A percentile compares a stretch with the other conserved stretches of the same genome.
These are phyloP conservation scores for Penicillium lagena DNA, from an alignment of 495 filamentous ascomycete species.

Conservation along the genomic window DNA sequence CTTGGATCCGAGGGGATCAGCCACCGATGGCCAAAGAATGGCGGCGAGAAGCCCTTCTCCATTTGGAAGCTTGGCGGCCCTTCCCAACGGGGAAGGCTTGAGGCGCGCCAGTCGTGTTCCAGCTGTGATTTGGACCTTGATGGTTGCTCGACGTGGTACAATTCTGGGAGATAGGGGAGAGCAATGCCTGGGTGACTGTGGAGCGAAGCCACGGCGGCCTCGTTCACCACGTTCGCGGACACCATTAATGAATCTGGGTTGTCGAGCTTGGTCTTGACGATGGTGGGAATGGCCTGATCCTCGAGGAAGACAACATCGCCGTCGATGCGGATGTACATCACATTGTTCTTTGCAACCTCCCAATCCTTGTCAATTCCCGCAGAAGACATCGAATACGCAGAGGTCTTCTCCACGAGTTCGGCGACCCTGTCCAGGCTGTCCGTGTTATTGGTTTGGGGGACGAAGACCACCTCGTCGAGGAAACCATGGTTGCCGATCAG, in stretches of 20 bases:
- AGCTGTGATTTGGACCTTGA: conserved; percentile 7
- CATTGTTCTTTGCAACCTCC: conserved; percentile 13
- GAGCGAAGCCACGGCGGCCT: conserved; percentile 24
- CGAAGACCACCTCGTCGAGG: conserved; percentile 47
- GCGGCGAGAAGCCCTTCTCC: conserved; percentile 16
- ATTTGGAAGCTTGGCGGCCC: conserved; percentile 21
- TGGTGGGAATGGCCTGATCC: conserved; percentile 44
- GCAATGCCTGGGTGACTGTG: conserved; percentile 29
- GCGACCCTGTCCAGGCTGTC: conserved; percentile 41
- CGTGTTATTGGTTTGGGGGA: conserved; percentile 41
- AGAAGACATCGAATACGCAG: conserved; percentile 21
- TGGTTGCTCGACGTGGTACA: conserved; percentile 13
- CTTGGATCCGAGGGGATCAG: conserved; percentile 14
- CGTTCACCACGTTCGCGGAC: conserved; percentile 49
- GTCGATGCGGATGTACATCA: conserved; percentile 50
- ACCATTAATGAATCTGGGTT: conserved; percentile 40
- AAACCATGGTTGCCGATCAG: conserved; percentile 44
- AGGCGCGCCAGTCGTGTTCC: conserved; percentile 21
- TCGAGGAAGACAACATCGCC: conserved; percentile 50
- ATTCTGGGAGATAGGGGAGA: conserved; percentile 31
- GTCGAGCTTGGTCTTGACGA: conserved; percentile 46
- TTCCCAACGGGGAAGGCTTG: conserved; percentile 23
- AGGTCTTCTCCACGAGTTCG: conserved; percentile 15
- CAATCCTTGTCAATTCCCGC: conserved; percentile 11
- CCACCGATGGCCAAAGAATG: conserved; percentile 27